Evolutionary conservation across 768 basidiomycete species (phyloP).

Genomic region (Lactifluus pinguis): DNA sequence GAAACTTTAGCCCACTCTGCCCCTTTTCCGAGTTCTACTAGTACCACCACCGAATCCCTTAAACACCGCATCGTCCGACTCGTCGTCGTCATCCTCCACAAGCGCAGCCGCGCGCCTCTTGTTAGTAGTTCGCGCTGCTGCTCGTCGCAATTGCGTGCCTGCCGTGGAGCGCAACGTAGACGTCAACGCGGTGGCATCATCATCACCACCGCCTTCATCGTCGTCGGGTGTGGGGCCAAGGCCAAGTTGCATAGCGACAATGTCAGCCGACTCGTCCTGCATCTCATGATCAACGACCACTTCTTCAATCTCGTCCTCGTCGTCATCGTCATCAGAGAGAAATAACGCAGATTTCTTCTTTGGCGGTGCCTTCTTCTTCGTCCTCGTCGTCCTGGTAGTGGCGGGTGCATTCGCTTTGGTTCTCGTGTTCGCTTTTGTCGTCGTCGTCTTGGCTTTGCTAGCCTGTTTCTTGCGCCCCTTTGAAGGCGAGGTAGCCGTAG

Average conservation of each 20-base stretch:
- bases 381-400: background rate
- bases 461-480: background rate
- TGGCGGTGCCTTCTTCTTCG: background rate
- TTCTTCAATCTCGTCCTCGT: background rate
- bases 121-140: conserved; percentile 5
- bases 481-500: background rate
- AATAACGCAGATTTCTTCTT: conserved; percentile 8
- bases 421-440: background rate
- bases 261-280: background rate
- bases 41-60: conserved; percentile 38
- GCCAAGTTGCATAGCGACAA: background rate
- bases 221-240: background rate
- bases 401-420: background rate
- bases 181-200: conserved; percentile 14
- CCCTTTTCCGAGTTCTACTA: conserved; percentile 22
- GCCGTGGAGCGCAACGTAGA: conserved; percentile 22
- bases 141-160: conserved; percentile 21
- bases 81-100: conserved; percentile 32
- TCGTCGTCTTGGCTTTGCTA: background rate
- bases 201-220: background rate
- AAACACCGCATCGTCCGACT: conserved; percentile 61
- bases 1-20: conserved; percentile 2
- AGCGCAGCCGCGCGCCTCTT: conserved; percentile 12
- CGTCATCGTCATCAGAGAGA: conserved; percentile 12
- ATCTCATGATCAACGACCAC: background rate